Conservation (phyloP, 345 rosid genomes). For the Hibiscus trionum region DNA sequence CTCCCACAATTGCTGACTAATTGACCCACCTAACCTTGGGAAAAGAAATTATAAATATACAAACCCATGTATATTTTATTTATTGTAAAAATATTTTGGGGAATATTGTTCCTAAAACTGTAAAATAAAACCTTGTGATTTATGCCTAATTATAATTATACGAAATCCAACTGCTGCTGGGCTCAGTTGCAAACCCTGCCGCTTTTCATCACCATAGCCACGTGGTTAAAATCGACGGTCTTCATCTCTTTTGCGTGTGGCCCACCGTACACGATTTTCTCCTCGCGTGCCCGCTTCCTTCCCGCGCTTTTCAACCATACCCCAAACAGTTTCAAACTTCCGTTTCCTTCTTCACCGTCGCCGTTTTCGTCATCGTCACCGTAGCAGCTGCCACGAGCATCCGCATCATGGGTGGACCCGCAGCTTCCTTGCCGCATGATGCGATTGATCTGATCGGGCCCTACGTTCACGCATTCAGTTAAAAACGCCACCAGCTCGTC, state of each 20-base stretch:
- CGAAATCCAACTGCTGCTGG: neutral
- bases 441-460: conserved; percentile 56
- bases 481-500: conserved; percentile 65
- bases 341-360: conserved; percentile 25
- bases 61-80: neutral
- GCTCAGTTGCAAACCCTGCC: conserved; percentile 66
- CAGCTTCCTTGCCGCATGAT: conserved; percentile 45
- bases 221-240: conserved; percentile 31
- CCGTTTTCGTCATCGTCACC: conserved; percentile 3
- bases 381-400: conserved; percentile 9
- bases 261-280: conserved; percentile 42
- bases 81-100: neutral
- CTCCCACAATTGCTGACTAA: conserved; percentile 8
- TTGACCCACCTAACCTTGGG: neutral
- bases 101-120: neutral
- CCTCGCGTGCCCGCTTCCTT: conserved; percentile 66
- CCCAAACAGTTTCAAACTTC: conserved; percentile 67
- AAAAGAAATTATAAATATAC: neutral
- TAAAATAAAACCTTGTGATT: neutral
- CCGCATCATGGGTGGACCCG: conserved; percentile 18
- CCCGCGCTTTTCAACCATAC: conserved; percentile 54
- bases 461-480: conserved; percentile 52
- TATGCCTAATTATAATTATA: neutral
- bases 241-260: conserved; percentile 43
- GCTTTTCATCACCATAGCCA: conserved; percentile 40